These are phyloP conservation scores for Populus euphratica DNA, from an alignment of 345 rosid species.

Conservation along the genomic window DNA sequence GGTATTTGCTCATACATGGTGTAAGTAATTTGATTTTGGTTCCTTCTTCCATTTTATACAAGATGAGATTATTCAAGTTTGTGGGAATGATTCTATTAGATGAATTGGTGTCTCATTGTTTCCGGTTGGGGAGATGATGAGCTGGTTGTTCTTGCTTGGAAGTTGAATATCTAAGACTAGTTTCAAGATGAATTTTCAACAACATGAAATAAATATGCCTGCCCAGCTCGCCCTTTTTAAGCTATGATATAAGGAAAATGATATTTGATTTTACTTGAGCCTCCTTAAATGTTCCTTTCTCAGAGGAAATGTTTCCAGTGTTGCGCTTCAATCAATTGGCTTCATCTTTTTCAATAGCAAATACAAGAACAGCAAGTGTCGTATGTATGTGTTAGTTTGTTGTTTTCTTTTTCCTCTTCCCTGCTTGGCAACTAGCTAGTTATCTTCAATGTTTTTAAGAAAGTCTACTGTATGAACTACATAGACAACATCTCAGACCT, in stretches of 20 bases:
- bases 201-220: not conserved
- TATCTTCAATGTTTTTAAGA: not conserved
- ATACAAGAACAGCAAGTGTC: not conserved
- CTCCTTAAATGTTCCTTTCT: not conserved
- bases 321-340: not conserved
- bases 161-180: not conserved
- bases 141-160: not conserved
- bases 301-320: not conserved
- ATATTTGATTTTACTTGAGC: not conserved
- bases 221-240: not conserved
- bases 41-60: not conserved
- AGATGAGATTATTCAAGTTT: not conserved
- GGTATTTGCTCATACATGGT: slow-evolving; percentile 9
- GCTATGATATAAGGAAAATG: not conserved
- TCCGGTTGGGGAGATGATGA: not conserved
- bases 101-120: not conserved
- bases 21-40: slow-evolving; percentile 8
- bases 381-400: not conserved
- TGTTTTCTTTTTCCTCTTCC: too few relatives aligned
- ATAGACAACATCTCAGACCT: not conserved
- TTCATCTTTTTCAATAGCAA: not conserved
- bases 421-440: not conserved
- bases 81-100: not conserved
- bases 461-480: not conserved
- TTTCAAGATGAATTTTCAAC: not conserved